These are phyloP conservation scores for Ganoderma multipileum DNA, from an alignment of 1,284 basidiomycete genomes.

Conservation along the genomic window DNA sequence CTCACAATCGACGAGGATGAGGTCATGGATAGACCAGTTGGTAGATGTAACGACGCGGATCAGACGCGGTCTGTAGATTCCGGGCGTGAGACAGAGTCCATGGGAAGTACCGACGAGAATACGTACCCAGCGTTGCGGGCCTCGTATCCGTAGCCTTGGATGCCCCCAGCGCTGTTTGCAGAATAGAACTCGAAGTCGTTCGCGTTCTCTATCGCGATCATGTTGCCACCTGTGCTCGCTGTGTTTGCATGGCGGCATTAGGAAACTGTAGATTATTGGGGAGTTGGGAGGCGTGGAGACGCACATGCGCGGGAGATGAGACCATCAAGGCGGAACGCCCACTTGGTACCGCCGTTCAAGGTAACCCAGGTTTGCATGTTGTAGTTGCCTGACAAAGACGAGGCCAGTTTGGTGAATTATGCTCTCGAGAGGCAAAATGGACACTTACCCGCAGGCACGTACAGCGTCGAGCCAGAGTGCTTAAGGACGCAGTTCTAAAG, in stretches of 20 bases:
- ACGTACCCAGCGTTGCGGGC: constrained; percentile 43
- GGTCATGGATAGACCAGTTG: constrained; percentile 45
- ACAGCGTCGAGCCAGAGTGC: constrained; percentile 39
- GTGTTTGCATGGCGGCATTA: background rate
- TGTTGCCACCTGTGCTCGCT: constrained; percentile 42
- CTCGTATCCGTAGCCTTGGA: constrained; percentile 44
- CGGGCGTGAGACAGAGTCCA: background rate
- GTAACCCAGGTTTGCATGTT: constrained; percentile 43
- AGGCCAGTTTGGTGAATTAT: no score
- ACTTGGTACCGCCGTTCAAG: constrained; percentile 39
- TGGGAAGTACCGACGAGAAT: background rate
- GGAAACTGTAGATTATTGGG: background rate
- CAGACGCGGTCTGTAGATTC: constrained; percentile 37
- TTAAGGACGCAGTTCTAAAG: constrained; percentile 38
- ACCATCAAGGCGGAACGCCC: constrained; percentile 45
- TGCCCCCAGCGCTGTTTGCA: constrained; percentile 44
- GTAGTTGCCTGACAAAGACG: constrained; percentile 34
- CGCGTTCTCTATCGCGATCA: constrained; percentile 43
- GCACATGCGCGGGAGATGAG: constrained; percentile 40
- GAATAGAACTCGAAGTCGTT: constrained; percentile 47
- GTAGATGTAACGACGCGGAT: constrained; percentile 42
- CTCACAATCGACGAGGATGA: constrained; percentile 45
- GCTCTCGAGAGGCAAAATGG: no score
- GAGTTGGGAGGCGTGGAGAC: background rate
- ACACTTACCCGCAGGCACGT: constrained; percentile 36